Evolutionary conservation across 495 filamentous ascomycete genomes (phyloP).

Genomic region (Hypoxylon crocopeplum): DNA sequence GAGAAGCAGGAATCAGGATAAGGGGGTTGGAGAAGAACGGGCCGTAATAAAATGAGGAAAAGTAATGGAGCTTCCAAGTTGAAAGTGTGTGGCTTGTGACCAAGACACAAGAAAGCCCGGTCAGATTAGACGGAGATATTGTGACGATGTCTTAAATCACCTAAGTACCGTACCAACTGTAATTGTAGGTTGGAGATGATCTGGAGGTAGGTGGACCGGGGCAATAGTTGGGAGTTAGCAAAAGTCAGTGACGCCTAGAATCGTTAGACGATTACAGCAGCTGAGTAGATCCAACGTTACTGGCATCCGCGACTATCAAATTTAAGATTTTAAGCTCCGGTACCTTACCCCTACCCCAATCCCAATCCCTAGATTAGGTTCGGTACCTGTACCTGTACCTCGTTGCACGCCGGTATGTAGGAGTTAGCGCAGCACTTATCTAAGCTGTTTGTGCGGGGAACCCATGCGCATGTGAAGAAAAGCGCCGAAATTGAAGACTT

Average conservation of each 20-base stretch:
- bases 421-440: constrained; percentile 13
- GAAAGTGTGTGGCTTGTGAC: constrained; percentile 24
- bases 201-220: no score
- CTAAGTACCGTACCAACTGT: no score
- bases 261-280: no score
- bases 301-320: constrained; percentile 12
- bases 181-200: no score
- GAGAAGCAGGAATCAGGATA: not conserved
- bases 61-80: constrained; percentile 19
- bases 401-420: no score
- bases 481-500: constrained; percentile 28
- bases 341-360: constrained; percentile 25
- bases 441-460: constrained; percentile 28
- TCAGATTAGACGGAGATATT: constrained; percentile 13
- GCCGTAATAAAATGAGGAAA: constrained; percentile 18
- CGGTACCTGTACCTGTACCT: no score
- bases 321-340: constrained; percentile 13
- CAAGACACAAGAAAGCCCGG: constrained; percentile 18
- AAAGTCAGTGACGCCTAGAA: no score
- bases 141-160: constrained; percentile 20
- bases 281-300: not conserved
- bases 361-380: constrained; percentile 15
- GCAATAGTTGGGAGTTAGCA: no score
- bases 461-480: constrained; percentile 25
- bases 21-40: constrained; percentile 18